Percentiles rank a stretch among this genome's conserved stretches.
phyloP scores from a whole-genome alignment of 2,329 filamentous ascomycete genomes.

The Alternaria sp. region DNA sequence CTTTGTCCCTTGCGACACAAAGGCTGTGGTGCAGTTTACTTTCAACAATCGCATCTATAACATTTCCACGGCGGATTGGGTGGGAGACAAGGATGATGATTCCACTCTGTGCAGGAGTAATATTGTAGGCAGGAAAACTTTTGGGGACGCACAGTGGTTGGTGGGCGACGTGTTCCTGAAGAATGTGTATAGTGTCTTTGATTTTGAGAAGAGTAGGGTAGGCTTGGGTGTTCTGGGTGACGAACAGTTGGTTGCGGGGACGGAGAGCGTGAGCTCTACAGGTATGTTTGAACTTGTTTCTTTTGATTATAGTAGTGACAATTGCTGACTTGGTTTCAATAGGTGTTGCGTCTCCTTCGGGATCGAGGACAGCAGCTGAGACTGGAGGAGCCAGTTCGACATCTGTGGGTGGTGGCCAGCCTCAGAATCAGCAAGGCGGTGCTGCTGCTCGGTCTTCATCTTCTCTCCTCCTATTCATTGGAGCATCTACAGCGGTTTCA shows the following conservation, averaged over 20 bases:
- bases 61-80: conserved; percentile 76
- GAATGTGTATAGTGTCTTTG: conserved; percentile 88
- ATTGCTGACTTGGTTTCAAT: neutral
- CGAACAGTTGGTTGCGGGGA: neutral
- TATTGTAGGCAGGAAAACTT: conserved; percentile 75
- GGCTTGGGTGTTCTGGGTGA: conserved; percentile 56
- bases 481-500: neutral
- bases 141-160: conserved; percentile 73
- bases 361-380: neutral
- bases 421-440: conserved; percentile 13
- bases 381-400: conserved; percentile 1
- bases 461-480: neutral
- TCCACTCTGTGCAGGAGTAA: conserved; percentile 67
- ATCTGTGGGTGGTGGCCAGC: conserved; percentile 2
- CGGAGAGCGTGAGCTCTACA: conserved; percentile 6
- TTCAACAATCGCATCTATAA: conserved; percentile 74
- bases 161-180: conserved; percentile 87
- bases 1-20: conserved; percentile 76
- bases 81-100: conserved; percentile 58
- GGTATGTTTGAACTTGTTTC: conserved; percentile 12
- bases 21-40: conserved; percentile 67
- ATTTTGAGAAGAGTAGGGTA: conserved; percentile 72
- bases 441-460: neutral
- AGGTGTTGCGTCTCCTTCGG: conserved; percentile 8
- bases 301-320: neutral